A percentile compares a stretch with the other conserved stretches of the same genome.
Conservation (phyloP, 306 rosid species). For the Purshia tridentata region DNA sequence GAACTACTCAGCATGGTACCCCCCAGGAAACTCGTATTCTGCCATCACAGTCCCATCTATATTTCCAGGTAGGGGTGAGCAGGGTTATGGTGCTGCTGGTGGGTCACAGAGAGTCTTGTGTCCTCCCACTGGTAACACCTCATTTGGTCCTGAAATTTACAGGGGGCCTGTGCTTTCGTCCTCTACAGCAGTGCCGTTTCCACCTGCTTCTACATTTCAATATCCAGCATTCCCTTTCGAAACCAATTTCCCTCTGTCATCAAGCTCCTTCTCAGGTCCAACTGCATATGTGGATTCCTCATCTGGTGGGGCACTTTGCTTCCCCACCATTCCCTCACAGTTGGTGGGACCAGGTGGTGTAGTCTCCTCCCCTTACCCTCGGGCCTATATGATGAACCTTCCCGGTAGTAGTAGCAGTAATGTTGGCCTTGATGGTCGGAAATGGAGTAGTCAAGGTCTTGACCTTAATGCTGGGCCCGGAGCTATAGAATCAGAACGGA, state of each 20-base stretch:
- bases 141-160: constrained; percentile 52
- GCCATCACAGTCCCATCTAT: constrained; percentile 61
- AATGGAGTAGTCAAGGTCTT: constrained; percentile 65
- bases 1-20: constrained; percentile 58
- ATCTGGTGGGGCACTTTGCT: constrained; percentile 57
- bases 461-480: constrained; percentile 84
- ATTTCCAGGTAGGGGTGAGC: constrained; percentile 57
- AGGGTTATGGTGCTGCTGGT: constrained; percentile 52
- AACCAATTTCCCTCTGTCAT: constrained; percentile 52
- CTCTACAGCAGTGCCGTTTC: constrained; percentile 58
- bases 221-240: constrained; percentile 66
- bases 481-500: constrained; percentile 54
- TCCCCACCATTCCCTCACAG: constrained; percentile 56
- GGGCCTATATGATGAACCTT: constrained; percentile 57
- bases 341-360: constrained; percentile 53
- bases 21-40: constrained; percentile 60
- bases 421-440: constrained; percentile 45
- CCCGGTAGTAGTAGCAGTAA: constrained; percentile 49
- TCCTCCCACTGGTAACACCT: constrained; percentile 47
- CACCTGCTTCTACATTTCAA: constrained; percentile 43
- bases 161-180: constrained; percentile 60
- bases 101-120: constrained; percentile 59
- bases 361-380: constrained; percentile 51
- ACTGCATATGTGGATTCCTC: constrained; percentile 54
- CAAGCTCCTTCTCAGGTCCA: constrained; percentile 52